These are phyloP conservation scores for Ustilago bromivora DNA, from an alignment of 1,284 basidiomycete genomes.

Conservation along the genomic window DNA sequence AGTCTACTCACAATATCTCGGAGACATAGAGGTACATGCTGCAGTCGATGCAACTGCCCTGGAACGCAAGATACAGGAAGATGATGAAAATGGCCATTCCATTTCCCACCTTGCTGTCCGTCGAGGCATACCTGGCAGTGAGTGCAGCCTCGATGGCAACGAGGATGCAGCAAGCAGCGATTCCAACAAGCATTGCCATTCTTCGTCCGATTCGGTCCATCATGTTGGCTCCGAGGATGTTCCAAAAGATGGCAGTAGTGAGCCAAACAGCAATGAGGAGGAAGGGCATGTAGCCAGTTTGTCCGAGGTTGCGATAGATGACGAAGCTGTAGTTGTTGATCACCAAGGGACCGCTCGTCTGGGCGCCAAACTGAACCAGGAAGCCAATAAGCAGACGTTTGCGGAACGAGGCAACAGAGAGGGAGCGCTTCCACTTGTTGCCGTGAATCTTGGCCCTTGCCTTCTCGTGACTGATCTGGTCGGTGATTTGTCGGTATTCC, in stretches of 20 bases:
- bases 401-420: slow-evolving; percentile 4
- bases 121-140: slow-evolving; percentile 7
- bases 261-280: slow-evolving; percentile 1
- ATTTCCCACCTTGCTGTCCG: slow-evolving; percentile 6
- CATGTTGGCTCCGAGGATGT: slow-evolving; percentile 4
- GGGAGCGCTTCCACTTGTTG: slow-evolving; percentile 2
- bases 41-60: slow-evolving; percentile 5
- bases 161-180: not conserved
- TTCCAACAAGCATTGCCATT: not conserved
- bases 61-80: slow-evolving; percentile 3
- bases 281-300: slow-evolving; percentile 6
- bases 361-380: not conserved
- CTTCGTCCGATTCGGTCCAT: slow-evolving; percentile 2
- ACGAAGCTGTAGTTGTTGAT: slow-evolving; percentile 9
- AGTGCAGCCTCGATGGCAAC: slow-evolving; percentile 2
- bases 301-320: slow-evolving; percentile 7
- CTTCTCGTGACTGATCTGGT: slow-evolving; percentile 2
- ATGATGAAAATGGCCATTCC: slow-evolving; percentile 6
- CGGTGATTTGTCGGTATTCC: slow-evolving; percentile 3
- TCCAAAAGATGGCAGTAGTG: slow-evolving; percentile 1
- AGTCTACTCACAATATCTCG: slow-evolving; percentile 5
- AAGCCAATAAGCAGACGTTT: slow-evolving; percentile 1
- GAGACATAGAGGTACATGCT: slow-evolving; percentile 5
- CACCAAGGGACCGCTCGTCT: not conserved
- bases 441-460: not conserved